phyloP scores from a whole-genome alignment of 306 rosid genomes.

The Prunus armeniaca region DNA sequence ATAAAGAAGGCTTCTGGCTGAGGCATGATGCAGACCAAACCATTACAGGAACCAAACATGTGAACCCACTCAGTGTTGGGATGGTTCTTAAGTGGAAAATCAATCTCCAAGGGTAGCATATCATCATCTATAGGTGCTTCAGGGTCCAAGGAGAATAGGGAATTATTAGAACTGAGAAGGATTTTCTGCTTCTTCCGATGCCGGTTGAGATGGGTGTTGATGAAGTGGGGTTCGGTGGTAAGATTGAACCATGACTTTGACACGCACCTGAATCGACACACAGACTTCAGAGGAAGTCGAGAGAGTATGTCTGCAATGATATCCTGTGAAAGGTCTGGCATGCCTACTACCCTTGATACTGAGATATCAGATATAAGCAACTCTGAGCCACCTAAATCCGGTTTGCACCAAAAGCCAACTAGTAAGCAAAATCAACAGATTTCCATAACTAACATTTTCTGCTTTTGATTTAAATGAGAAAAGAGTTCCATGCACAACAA shows the following conservation, averaged over 20 bases:
- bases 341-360: constrained; percentile 6
- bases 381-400: not conserved
- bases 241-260: constrained; percentile 16
- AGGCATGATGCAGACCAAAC: constrained; percentile 22
- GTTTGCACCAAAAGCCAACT: constrained; percentile 2
- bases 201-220: constrained; percentile 3
- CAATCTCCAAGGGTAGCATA: constrained; percentile 7
- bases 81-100: constrained; percentile 13
- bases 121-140: constrained; percentile 23
- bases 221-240: constrained; percentile 7
- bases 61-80: not conserved
- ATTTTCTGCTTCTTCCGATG: constrained; percentile 11
- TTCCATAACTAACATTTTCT: not conserved
- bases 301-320: constrained; percentile 6
- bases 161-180: constrained; percentile 1
- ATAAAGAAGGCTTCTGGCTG: constrained; percentile 4
- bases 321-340: constrained; percentile 8
- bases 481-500: not conserved
- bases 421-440: not conserved
- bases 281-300: constrained; percentile 13
- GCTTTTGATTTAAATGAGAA: not conserved
- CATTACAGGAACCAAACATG: constrained; percentile 17
- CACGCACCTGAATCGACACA: constrained; percentile 11
- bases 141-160: constrained; percentile 16
- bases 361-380: not conserved